Conservation (phyloP, 768 basidiomycete genomes). For the Amanita muscaria region DNA sequence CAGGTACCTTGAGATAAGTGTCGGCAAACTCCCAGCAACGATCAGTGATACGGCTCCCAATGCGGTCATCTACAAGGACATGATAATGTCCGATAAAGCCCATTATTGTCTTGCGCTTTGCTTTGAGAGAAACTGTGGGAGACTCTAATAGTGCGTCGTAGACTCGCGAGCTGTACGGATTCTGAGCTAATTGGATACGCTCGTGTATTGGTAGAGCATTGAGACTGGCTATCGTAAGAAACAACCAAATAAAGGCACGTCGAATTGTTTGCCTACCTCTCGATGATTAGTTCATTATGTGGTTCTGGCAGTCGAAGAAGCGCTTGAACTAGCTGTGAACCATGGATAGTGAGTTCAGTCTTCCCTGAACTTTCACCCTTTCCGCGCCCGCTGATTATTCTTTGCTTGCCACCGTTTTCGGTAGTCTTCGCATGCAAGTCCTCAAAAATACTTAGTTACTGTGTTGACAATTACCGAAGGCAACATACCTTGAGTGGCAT, state of each 20-base stretch:
- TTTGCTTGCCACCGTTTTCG: constrained; percentile 7
- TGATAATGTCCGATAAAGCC: constrained; percentile 75
- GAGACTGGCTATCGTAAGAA: constrained; percentile 34
- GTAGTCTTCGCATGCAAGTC: constrained; percentile 18
- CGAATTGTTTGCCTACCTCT: constrained; percentile 45
- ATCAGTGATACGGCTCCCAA: constrained; percentile 86
- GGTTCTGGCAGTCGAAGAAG: constrained; percentile 62
- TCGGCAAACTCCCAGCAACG: constrained; percentile 91
- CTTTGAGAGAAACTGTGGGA: constrained; percentile 50
- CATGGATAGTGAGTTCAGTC: constrained; percentile 69
- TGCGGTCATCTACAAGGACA: constrained; percentile 75
- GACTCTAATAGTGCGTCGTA: constrained; percentile 74
- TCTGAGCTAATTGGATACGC: constrained; percentile 40
- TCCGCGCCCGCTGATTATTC: constrained; percentile 11
- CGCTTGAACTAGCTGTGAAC: constrained; percentile 78
- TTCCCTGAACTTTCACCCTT: constrained; percentile 14
- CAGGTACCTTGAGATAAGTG: constrained; percentile 76
- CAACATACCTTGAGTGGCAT: constrained; percentile 39
- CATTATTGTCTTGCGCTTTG: constrained; percentile 63
- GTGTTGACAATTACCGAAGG: no score
- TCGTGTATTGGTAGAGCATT: constrained; percentile 47
- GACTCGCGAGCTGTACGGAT: constrained; percentile 65
- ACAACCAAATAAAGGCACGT: not conserved
- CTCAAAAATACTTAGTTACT: no score
- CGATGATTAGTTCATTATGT: constrained; percentile 57